A percentile compares a stretch with the other conserved stretches of the same genome.
Conservation (phyloP, 2,329 filamentous ascomycete species). For the Ceratocystis cubensis region DNA sequence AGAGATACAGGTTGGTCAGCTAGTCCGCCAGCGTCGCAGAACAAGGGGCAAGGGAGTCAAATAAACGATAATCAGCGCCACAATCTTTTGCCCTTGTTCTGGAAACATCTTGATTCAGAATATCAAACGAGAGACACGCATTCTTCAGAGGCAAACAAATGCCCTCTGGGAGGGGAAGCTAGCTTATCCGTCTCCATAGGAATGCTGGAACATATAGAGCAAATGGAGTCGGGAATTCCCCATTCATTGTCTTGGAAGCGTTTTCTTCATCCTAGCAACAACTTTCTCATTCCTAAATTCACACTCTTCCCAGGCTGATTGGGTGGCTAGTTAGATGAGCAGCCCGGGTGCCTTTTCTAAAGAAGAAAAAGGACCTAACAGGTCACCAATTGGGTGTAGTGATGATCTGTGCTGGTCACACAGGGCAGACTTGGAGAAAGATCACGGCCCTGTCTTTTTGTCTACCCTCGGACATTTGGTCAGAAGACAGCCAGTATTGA, state of each 20-base stretch:
- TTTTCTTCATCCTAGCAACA: neutral
- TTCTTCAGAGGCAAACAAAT: slow-evolving; percentile 5
- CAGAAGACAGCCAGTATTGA: neutral
- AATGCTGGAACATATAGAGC: neutral
- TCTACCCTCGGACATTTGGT: neutral
- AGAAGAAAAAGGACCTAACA: neutral
- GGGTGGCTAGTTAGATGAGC: neutral
- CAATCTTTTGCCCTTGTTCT: neutral
- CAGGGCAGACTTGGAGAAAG: slow-evolving; percentile 1
- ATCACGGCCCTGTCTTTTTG: neutral
- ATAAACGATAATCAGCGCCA: neutral
- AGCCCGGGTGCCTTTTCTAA: neutral
- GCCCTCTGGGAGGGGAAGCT: too few relatives aligned
- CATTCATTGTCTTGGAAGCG: neutral
- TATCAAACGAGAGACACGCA: slow-evolving; percentile 7
- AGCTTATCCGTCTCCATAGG: neutral
- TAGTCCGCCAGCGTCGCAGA: neutral
- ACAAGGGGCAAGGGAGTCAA: neutral
- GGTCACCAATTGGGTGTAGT: neutral
- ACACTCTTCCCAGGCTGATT: neutral
- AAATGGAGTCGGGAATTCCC: neutral
- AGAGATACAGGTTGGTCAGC: neutral
- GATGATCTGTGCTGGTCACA: slow-evolving; percentile 1
- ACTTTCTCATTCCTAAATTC: neutral
- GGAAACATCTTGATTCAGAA: neutral